Percentiles rank a stretch among this genome's conserved stretches.
phyloP scores from a whole-genome alignment of 345 rosid species.

The Sisymbrium altissimum region DNA sequence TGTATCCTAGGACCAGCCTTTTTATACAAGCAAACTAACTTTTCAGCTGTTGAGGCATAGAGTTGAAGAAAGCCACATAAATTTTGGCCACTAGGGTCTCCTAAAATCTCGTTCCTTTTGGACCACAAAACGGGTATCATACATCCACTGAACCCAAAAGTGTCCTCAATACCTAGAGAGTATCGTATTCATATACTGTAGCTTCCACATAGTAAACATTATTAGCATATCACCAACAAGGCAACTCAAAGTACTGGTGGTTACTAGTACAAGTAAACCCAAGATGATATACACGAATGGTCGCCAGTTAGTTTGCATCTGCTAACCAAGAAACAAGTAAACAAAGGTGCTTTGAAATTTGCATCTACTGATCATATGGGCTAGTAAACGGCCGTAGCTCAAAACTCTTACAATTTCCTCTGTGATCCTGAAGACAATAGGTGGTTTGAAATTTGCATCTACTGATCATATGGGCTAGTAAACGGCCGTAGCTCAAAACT shows the following conservation, averaged over 20 bases:
- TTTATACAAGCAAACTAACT: constrained; percentile 27
- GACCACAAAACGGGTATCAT: constrained; percentile 29
- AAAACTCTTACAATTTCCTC: neutral
- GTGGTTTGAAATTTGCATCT: neutral
- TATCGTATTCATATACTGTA: constrained; percentile 8
- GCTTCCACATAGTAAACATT: constrained; percentile 11
- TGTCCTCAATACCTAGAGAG: constrained; percentile 10
- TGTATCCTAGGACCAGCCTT: constrained; percentile 36
- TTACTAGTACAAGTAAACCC: constrained; percentile 3
- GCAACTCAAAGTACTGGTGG: constrained; percentile 4
- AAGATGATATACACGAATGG: neutral
- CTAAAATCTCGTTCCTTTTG: constrained; percentile 1
- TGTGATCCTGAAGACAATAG: too few relatives aligned
- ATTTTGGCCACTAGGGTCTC: constrained; percentile 18
- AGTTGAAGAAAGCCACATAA: constrained; percentile 23
- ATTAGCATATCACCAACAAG: neutral
- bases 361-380: neutral
- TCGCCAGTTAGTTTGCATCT: constrained; percentile 1
- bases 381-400: neutral
- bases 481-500: neutral
- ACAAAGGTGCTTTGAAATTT: neutral
- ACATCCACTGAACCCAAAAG: constrained; percentile 18
- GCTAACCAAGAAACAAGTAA: neutral
- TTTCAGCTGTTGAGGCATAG: constrained; percentile 12
- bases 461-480: neutral